Base-by-base conservation (phyloP, 192 early-diverging fungal genomes). In the Mortierella antarctica region DNA sequence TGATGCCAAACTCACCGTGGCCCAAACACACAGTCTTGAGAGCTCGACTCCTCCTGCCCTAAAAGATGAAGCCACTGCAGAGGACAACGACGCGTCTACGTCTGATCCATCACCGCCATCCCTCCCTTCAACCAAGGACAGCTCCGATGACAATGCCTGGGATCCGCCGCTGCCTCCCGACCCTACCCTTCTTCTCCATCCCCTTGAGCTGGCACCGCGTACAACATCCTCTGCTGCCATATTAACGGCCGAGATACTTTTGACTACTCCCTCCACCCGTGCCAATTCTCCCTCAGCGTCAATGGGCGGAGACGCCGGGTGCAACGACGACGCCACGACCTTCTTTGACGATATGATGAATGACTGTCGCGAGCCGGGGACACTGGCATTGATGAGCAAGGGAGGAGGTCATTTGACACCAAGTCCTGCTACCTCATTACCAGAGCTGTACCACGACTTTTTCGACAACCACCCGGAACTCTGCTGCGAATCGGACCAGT, bases 301-400 rank as follows among this genome's bases (percentile, higher is more conserved):
- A 4, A 59, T 73, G 40, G 20, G 21, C 15, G 63, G 44, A 18
- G 49, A 53, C 3, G 51, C 1, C 31, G 31, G 31, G 31, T 31
- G 31, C 31, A 31, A 31, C 31, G 31, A 31, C 31, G 46, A 62
- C 7, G 46, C 64, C 7, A 74, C 13, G 0, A 74, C 72, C 12
- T 74, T 57, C 56, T 74, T 74, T 48, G 72, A 74, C 58, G 72
- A 74, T 57, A 49, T 64, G 39, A 46, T 74, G 39, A 66, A 66
- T 15, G 39, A 53, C 6, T 21, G 12, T 1, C 11, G 15, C 63
- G 12, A 21, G 21, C 40, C 46, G n/a, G 40, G 17, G 31, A 55
- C 66, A 0, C 14, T 21, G n/a, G 41, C 42, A 5, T 9, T 18
- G 9, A 42, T n/a, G 7, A 54, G 31, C 12, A 52, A 7, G 1